Percentiles rank a stretch among this genome's conserved stretches.
Conservation (phyloP, 2,329 filamentous ascomycete genomes). For the Pestalotiopsis sp. region DNA sequence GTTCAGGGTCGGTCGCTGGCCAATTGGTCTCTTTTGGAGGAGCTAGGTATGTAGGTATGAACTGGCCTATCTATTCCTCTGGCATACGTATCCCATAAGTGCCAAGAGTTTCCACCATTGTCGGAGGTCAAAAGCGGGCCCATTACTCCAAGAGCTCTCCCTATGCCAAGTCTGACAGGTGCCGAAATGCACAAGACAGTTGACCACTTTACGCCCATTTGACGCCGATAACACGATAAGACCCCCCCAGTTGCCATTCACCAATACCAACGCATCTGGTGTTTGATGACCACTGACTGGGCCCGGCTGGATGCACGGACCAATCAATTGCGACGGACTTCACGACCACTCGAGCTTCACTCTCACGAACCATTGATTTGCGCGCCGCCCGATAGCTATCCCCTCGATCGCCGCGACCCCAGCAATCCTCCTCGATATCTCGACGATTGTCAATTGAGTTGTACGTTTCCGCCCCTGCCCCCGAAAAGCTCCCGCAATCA, state of each 20-base stretch:
- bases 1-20: conserved; percentile 1
- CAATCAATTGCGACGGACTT: no score
- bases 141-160: background rate
- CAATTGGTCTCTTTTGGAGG: background rate
- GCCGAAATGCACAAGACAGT: background rate
- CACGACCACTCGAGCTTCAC: no score
- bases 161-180: background rate
- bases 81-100: conserved; percentile 19
- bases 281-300: no score
- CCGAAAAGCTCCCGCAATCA: no score
- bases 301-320: no score
- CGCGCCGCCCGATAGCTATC: no score
- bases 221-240: background rate
- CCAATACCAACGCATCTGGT: no score
- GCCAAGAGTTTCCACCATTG: conserved; percentile 11
- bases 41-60: background rate
- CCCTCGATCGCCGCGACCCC: no score
- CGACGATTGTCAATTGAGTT: no score
- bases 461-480: no score
- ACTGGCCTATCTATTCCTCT: background rate
- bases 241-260: background rate
- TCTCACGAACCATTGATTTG: no score
- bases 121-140: background rate
- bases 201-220: background rate
- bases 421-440: no score